Evolutionary conservation across 1,284 basidiomycete genomes (phyloP).

Genomic region (Ustilago shanxiensis): DNA sequence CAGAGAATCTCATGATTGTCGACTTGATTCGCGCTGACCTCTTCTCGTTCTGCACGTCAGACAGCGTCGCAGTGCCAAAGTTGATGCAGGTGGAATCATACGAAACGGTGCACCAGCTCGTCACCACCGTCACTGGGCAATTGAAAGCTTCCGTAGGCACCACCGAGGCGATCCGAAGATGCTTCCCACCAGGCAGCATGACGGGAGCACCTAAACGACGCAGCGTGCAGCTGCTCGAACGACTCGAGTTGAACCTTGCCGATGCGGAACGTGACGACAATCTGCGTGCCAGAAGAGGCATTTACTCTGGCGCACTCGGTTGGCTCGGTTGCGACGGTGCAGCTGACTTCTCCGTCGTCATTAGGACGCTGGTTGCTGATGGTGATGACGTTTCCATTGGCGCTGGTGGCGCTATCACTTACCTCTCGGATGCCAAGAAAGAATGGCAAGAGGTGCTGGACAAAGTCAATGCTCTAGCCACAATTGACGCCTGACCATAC

Average conservation of each 20-base stretch:
- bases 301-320: constrained; percentile 88
- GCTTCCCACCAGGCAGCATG: constrained; percentile 84
- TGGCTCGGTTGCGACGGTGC: constrained; percentile 91
- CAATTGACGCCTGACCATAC: constrained; percentile 24
- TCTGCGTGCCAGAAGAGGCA: constrained; percentile 73
- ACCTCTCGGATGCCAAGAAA: constrained; percentile 83
- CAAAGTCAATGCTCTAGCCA: constrained; percentile 73
- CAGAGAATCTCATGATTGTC: constrained; percentile 98
- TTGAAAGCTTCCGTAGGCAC: constrained; percentile 72
- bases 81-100: constrained; percentile 93
- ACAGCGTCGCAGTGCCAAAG: constrained; percentile 82
- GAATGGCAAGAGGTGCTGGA: constrained; percentile 96
- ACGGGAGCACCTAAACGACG: constrained; percentile 96
- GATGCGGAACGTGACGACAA: constrained; percentile 35
- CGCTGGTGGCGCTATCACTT: constrained; percentile 95
- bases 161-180: constrained; percentile 82
- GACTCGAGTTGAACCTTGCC: constrained; percentile 75
- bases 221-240: constrained; percentile 88
- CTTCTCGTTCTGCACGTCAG: constrained; percentile 78
- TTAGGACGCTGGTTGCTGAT: constrained; percentile 88
- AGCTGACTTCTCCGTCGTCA: constrained; percentile 94
- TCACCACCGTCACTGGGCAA: constrained; percentile 82
- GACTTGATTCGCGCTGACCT: constrained; percentile 95
- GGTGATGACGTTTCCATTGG: constrained; percentile 77
- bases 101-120: constrained; percentile 94